Evolutionary conservation across 2,329 filamentous ascomycete species (phyloP).

Genomic region (Alternaria viburni): DNA sequence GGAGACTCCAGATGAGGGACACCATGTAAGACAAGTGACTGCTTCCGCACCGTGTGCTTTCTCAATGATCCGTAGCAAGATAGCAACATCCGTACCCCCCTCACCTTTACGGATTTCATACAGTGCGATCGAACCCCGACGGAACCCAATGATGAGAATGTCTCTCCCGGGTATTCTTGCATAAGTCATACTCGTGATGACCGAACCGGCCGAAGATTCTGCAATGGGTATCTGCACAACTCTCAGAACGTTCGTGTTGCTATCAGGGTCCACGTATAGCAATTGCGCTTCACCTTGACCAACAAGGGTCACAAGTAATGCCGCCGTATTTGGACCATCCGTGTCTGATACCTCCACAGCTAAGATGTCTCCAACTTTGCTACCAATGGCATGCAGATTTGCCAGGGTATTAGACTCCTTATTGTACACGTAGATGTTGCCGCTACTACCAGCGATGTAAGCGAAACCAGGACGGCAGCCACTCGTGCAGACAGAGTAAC

Average conservation of each 20-base stretch:
- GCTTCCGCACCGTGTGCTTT: constrained; percentile 63
- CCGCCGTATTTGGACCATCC: constrained; percentile 19
- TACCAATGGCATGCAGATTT: constrained; percentile 34
- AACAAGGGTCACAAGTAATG: constrained; percentile 49
- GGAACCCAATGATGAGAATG: constrained; percentile 61
- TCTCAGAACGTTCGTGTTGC: not conserved
- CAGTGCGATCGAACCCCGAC: constrained; percentile 60
- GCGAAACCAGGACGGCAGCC: constrained; percentile 46
- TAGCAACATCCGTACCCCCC: not conserved
- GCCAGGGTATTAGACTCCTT: constrained; percentile 17
- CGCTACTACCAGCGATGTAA: constrained; percentile 56
- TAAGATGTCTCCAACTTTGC: constrained; percentile 54
- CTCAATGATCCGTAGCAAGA: constrained; percentile 24
- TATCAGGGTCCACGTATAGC: constrained; percentile 25
- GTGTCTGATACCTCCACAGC: not conserved
- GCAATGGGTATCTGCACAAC: constrained; percentile 21
- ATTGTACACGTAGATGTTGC: constrained; percentile 51
- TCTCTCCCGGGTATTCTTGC: constrained; percentile 22
- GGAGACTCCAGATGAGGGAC: constrained; percentile 43
- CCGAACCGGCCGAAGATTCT: constrained; percentile 52
- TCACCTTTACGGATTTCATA: constrained; percentile 44
- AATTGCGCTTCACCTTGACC: constrained; percentile 43
- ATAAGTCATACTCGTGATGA: constrained; percentile 59
- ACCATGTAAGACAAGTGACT: constrained; percentile 67
- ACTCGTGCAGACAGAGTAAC: constrained; percentile 56